Evolutionary conservation across 2,329 filamentous ascomycete genomes (phyloP).

Genomic region (Apiospora hydei): DNA sequence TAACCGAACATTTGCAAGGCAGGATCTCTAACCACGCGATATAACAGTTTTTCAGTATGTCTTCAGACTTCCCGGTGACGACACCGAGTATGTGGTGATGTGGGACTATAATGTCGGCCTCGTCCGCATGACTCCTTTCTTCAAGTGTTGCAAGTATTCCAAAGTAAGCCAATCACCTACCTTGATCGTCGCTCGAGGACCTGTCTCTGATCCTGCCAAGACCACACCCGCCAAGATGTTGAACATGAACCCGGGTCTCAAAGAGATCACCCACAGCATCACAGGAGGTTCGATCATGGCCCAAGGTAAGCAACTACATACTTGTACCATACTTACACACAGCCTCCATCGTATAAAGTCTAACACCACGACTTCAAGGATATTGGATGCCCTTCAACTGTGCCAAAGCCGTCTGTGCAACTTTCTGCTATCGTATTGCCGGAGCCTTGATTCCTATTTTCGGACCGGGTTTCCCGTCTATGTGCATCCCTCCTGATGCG

Average conservation of each 20-base stretch:
- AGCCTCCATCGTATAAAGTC: constrained; percentile 21
- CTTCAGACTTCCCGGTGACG: constrained; percentile 74
- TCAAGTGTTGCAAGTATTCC: constrained; percentile 86
- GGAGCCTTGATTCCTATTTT: constrained; percentile 90
- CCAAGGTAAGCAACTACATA: constrained; percentile 69
- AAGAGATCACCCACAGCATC: constrained; percentile 91
- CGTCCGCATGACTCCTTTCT: constrained; percentile 92
- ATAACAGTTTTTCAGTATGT: constrained; percentile 80
- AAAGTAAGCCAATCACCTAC: constrained; percentile 67
- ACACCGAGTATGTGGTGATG: constrained; percentile 78
- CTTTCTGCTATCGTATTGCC: constrained; percentile 87
- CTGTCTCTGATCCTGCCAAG: constrained; percentile 52
- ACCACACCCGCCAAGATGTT: constrained; percentile 88
- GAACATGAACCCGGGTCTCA: constrained; percentile 78
- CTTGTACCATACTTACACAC: neutral
- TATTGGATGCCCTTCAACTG: constrained; percentile 97
- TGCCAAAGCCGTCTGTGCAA: constrained; percentile 85
- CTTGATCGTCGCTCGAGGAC: neutral
- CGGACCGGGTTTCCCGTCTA: constrained; percentile 77
- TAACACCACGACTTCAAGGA: constrained; percentile 56
- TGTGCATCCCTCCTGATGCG: constrained; percentile 72
- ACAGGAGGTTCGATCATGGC: constrained; percentile 90
- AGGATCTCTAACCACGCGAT: constrained; percentile 21
- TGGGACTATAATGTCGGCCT: constrained; percentile 98
- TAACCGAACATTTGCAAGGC: neutral